Conservation (phyloP, 306 rosid genomes). For the Pueraria montana region DNA sequence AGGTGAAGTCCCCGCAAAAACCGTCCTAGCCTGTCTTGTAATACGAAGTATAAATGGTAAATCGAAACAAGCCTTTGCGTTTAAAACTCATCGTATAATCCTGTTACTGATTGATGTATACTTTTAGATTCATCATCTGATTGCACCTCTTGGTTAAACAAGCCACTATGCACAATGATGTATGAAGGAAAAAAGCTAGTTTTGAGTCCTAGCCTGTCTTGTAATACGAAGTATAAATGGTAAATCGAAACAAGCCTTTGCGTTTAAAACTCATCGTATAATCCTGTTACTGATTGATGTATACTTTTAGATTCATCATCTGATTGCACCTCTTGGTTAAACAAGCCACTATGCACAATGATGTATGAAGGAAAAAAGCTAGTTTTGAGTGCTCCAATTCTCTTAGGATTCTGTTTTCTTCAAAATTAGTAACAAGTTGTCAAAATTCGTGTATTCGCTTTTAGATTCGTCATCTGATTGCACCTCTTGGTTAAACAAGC, state of each 20-base stretch:
- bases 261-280: slow-evolving; percentile 53
- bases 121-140: slow-evolving; percentile 48
- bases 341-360: slow-evolving; percentile 39
- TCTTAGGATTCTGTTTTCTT: not conserved
- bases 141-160: slow-evolving; percentile 43
- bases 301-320: slow-evolving; percentile 46
- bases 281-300: slow-evolving; percentile 57
- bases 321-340: slow-evolving; percentile 47
- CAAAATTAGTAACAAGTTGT: not conserved
- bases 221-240: slow-evolving; percentile 23
- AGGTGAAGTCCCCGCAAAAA: slow-evolving; percentile 59
- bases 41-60: slow-evolving; percentile 27
- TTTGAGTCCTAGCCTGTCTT: slow-evolving; percentile 46
- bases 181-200: slow-evolving; percentile 36
- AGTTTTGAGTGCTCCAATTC: slow-evolving; percentile 38
- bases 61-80: slow-evolving; percentile 34
- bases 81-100: slow-evolving; percentile 56
- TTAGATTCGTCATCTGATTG: slow-evolving; percentile 49
- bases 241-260: slow-evolving; percentile 38
- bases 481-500: slow-evolving; percentile 43
- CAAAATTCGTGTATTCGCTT: slow-evolving; percentile 22
- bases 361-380: slow-evolving; percentile 28
- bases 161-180: slow-evolving; percentile 34
- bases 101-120: slow-evolving; percentile 57
- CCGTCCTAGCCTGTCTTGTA: slow-evolving; percentile 55